Evolutionary conservation across 1,139 yeast genomes (phyloP), one percentile per base, ranked within the genome.

Genomic region (Meyerozyma sp.): DNA sequence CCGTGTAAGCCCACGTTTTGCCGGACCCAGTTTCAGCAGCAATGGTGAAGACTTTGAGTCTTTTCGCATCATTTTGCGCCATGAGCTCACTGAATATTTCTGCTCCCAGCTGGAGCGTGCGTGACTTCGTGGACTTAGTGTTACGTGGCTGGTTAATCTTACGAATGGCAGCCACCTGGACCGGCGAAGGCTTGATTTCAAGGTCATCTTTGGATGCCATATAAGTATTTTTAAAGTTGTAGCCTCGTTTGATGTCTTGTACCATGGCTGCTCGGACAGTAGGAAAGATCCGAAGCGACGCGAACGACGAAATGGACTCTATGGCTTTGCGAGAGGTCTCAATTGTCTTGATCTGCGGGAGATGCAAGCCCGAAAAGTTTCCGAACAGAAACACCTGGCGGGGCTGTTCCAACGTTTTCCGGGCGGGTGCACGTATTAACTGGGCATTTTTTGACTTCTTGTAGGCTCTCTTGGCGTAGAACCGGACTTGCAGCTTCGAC

Each of bases 21-120:
- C 98, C 98, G 0, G 95, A 84, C 0, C 98, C 98, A 0, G 98
- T 93, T 59, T 93, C 98, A 2, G 97, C 96, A 2, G 97, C 97
- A 45, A 93, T 63, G 3, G 95, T 81, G 65, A 81, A 89, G 0
- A 84, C 75, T 52, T 82, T 82, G 37, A 81, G 62, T 46, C 74
- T 70, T 14, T 60, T 63, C 26, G 46, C 46, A 48, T 68, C 70
- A 44, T 71, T 70, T 10, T 54, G 55, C 34, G 54, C 49, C 42
- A 61, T 58, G 46, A 68, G 55, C 30, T 65, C 70, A 11, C 57
- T 53, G 27, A 57, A 52, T 20, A 68, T 62, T 8, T 40, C 42
- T 27, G 23, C 40, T 3, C 39, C 37, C 34, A 40, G 35, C 40
- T 35, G 21, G 38, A 25, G 8, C 28, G 35, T 10, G 39, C 46